Evolutionary conservation across 2,329 filamentous ascomycete genomes (phyloP).

Genomic region (Penicillium vulpinum): DNA sequence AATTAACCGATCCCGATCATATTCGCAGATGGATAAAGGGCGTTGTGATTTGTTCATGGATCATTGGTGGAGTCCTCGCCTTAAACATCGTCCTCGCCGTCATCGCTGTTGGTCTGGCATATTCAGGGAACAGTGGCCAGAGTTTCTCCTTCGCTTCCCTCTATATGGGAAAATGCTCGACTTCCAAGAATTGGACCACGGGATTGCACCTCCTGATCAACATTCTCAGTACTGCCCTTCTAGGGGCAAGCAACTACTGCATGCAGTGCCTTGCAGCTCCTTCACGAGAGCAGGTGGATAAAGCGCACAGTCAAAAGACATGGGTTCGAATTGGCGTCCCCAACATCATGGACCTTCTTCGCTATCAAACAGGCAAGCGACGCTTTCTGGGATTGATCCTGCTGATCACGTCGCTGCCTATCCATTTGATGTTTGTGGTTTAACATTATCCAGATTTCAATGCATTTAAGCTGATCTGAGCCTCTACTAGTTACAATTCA

Average conservation of each 20-base stretch:
- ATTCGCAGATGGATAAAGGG: neutral
- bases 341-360: slow-evolving; percentile 21
- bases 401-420: neutral
- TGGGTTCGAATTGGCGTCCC: slow-evolving; percentile 1
- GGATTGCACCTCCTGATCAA: slow-evolving; percentile 3
- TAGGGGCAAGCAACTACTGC: slow-evolving; percentile 5
- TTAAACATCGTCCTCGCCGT: neutral
- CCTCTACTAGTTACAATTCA: neutral
- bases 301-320: neutral
- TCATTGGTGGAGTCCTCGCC: neutral
- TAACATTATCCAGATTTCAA: neutral
- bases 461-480: neutral
- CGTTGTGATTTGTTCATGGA: neutral
- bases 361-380: slow-evolving; percentile 8
- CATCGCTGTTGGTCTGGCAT: neutral
- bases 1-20: neutral
- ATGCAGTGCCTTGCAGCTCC: slow-evolving; percentile 1
- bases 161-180: neutral
- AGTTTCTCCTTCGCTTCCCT: neutral
- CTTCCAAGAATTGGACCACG: neutral
- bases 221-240: neutral
- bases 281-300: neutral
- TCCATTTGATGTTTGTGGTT: neutral
- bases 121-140: neutral
- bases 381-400: neutral